phyloP scores from a whole-genome alignment of 371 early-diverging fungal genomes.

The Mucor indicus region DNA sequence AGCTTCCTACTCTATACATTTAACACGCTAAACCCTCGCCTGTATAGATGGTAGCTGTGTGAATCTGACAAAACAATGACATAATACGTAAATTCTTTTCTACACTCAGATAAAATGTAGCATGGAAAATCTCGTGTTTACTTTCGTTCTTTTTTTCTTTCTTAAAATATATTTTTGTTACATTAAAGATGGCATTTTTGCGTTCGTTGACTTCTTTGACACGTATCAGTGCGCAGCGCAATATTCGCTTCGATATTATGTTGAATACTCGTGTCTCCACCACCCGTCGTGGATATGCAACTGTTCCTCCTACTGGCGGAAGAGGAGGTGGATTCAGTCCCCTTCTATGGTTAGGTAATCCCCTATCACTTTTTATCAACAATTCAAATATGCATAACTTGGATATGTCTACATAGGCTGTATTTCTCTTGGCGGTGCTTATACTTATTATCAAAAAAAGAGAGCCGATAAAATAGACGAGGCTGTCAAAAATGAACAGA shows the following conservation, averaged over 20 bases:
- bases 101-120: too few species aligned
- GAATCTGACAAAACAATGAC: too few species aligned
- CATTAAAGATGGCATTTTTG: slow-evolving; percentile 8
- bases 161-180: too few species aligned
- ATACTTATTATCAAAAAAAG: slow-evolving; percentile 15
- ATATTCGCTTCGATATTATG: background rate
- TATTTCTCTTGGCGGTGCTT: slow-evolving; percentile 20
- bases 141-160: too few species aligned
- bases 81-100: too few species aligned
- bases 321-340: slow-evolving; percentile 1
- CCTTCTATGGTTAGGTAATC: slow-evolving; percentile 21
- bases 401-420: slow-evolving; percentile 2
- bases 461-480: background rate
- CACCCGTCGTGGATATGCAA: slow-evolving; percentile 1
- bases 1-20: too few species aligned
- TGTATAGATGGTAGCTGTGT: too few species aligned
- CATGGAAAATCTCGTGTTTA: too few species aligned
- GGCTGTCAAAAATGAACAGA: background rate
- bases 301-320: background rate
- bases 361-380: background rate
- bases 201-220: slow-evolving; percentile 6
- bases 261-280: background rate
- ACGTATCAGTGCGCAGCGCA: background rate
- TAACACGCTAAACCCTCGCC: too few species aligned
- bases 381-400: background rate